Evolutionary conservation across 2,329 filamentous ascomycete species (phyloP), one percentile per base, ranked within the genome.

Genomic region (Exophiala phaeomuriformis): DNA sequence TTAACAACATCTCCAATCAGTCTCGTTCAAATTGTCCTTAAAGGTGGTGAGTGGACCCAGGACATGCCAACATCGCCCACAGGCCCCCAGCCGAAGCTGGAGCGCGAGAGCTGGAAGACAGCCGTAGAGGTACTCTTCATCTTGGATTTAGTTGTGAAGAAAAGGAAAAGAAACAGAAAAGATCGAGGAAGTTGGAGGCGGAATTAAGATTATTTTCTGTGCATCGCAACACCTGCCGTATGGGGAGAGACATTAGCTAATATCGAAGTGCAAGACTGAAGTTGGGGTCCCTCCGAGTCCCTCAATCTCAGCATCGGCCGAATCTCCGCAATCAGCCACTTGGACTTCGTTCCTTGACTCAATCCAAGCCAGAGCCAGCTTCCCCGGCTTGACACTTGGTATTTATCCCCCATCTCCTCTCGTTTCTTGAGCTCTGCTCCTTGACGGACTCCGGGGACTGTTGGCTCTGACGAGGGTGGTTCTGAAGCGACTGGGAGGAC

Each of bases 71-170:
- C 62, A 64, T 58, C 56, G 59, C 62, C 62, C 62, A 64, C 62
- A 63, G 55, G 56, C 62, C 59, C 58, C 56, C 51, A 50, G 46
- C 56, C 42, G 27, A 41, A 53, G 47, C 55, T 39, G 37, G 48
- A 61, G 61, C 57, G 61, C 58, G 61, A 56, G 61, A 55, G 50
- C 59, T 62, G n/a, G 59, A 12, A 45, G 44, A 54, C 53, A 47
- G 59, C 54, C 55, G 51, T 54, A 53, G 12, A 60, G 51, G 56
- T 54, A 10, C 61, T 62, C 62, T 58, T 64, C 62, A 59, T 62
- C 58, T 61, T 59, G 56, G 59, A 59, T 63, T 64, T 64, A 64
- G 62, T 64, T 63, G 61, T 64, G 57, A 60, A 49, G 60, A 61
- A 56, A 51, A 51, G 44, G 51, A 47, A 55, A 51, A 43, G 36